Base-by-base conservation (phyloP, 768 basidiomycete genomes). In the Pleurotus sapidus region DNA sequence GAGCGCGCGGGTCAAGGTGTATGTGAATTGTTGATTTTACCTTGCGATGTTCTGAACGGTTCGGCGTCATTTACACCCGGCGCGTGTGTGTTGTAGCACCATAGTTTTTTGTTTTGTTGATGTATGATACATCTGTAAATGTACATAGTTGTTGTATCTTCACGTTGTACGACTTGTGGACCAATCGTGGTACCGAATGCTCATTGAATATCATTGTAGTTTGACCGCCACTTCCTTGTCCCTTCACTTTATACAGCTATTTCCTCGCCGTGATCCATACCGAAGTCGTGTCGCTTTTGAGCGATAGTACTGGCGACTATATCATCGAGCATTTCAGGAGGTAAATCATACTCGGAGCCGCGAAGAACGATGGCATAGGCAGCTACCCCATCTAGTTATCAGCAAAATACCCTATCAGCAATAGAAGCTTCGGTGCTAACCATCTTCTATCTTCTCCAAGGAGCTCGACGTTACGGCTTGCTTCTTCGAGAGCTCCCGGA, bases 401-500 rank as follows among this genome's bases (percentile, higher is more conserved):
- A 65, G 57, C 30, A 34, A 23, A 30, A 24, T 15, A 40, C n/a
- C 3, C 5, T 12, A 20, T 23, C 20, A 15, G 39, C 47, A 46
- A 40, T 48, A 23, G 20, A 34, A 24, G 30, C 20, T 23, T 20
- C 30, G 57, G 37, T 46, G 67, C 78, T 57, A 61, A 96, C 95
- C 93, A 64, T 88, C 84, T 79, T 99, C 96, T 50, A 98, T 95
- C 72, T 98, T 99, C 66, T 87, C 84, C 6, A 99, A 77, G n/a
- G 93, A 96, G 63, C 91, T 86, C 2, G 79, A 72, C 0, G 95
- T 96, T 15, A 96, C 91, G 2, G 74, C 68, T 67, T 97, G 94
- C 73, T 99, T 99, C 76, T 92, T 95, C 55, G 78, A 77, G 42
- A 99, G 76, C 47, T 89, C 88, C 45, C 78, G 78, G 49, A 93